Conservation (phyloP, 495 filamentous ascomycete species). For the Aspergillus indologenus region DNA sequence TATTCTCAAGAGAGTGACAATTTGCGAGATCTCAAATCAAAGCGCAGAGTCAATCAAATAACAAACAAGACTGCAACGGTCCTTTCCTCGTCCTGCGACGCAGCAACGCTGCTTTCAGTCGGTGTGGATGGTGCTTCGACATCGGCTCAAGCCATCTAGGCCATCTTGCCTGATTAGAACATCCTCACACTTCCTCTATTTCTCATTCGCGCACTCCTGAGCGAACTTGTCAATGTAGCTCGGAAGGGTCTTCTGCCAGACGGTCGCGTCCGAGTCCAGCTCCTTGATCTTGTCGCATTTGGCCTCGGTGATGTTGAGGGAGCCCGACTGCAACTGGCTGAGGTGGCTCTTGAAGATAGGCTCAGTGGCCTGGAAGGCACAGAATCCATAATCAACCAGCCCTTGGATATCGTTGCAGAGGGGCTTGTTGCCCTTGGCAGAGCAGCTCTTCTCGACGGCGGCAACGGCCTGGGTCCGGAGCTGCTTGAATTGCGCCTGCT, state of each 20-base stretch:
- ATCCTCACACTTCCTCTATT: conserved; percentile 1
- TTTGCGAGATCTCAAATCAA: background rate
- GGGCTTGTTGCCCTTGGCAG: conserved; percentile 11
- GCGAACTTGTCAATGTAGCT: conserved; percentile 15
- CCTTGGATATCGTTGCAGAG: conserved; percentile 12
- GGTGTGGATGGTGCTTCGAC: background rate
- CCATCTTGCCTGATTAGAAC: background rate
- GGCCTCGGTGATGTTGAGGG: conserved; percentile 9
- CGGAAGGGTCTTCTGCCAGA: conserved; percentile 15
- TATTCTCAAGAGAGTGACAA: background rate
- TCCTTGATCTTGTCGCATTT: conserved; percentile 14
- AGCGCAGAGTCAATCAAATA: background rate
- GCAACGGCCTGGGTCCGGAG: conserved; percentile 7
- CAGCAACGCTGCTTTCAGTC: background rate
- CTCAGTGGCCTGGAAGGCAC: conserved; percentile 13
- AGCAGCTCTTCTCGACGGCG: conserved; percentile 12
- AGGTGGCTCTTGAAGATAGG: conserved; percentile 7
- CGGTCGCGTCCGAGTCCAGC: conserved; percentile 4
- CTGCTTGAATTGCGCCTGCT: conserved; percentile 13
- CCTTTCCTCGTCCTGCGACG: background rate
- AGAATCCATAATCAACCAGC: background rate
- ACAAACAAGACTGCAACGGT: background rate
- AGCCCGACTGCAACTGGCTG: background rate
- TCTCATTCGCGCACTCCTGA: conserved; percentile 9
- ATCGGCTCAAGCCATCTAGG: background rate